Percentiles rank a stretch among this genome's conserved stretches.
phyloP scores from a whole-genome alignment of 2,329 filamentous ascomycete genomes.

The Dothiorella sarmentorum region DNA sequence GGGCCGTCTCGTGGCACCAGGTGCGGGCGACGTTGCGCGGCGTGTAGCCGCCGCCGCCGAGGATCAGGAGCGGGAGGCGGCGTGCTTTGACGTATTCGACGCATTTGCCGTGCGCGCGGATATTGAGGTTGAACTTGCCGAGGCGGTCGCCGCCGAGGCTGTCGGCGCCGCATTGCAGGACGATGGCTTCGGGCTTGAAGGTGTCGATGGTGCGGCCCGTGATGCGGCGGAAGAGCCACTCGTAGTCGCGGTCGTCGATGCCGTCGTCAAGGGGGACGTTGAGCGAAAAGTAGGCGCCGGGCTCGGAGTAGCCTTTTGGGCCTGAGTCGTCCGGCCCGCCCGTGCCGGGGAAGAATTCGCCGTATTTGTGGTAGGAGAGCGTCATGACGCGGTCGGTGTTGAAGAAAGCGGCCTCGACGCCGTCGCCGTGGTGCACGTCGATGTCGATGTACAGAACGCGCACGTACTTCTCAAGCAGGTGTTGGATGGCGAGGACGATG shows the following conservation, averaged over 20 bases:
- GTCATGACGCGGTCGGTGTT: slow-evolving; percentile 89
- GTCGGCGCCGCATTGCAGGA: slow-evolving; percentile 93
- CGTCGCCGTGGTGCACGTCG: slow-evolving; percentile 87
- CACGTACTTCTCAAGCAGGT: slow-evolving; percentile 76
- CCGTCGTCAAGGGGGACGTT: slow-evolving; percentile 90
- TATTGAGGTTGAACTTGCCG: slow-evolving; percentile 94
- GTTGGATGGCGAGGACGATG: slow-evolving; percentile 88
- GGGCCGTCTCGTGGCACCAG: slow-evolving; percentile 94
- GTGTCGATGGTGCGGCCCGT: slow-evolving; percentile 74
- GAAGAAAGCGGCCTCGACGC: slow-evolving; percentile 87
- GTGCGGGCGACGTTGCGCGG: slow-evolving; percentile 93
- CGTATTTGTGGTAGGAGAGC: slow-evolving; percentile 95
- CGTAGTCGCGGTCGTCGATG: slow-evolving; percentile 87
- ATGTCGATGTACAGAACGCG: slow-evolving; percentile 94
- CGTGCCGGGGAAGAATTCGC: slow-evolving; percentile 90
- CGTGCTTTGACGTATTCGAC: slow-evolving; percentile 84
- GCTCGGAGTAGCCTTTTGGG: slow-evolving; percentile 75
- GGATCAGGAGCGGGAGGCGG: slow-evolving; percentile 77
- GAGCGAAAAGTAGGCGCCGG: slow-evolving; percentile 82
- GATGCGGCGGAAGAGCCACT: slow-evolving; percentile 76
- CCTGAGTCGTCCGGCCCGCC: slow-evolving; percentile 84
- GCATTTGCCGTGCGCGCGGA: slow-evolving; percentile 88
- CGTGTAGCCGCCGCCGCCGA: slow-evolving; percentile 94
- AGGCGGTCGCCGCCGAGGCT: slow-evolving; percentile 89
- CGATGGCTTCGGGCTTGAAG: slow-evolving; percentile 87